Conservation (phyloP, 768 basidiomycete genomes). For the Dioszegia crocea region DNA sequence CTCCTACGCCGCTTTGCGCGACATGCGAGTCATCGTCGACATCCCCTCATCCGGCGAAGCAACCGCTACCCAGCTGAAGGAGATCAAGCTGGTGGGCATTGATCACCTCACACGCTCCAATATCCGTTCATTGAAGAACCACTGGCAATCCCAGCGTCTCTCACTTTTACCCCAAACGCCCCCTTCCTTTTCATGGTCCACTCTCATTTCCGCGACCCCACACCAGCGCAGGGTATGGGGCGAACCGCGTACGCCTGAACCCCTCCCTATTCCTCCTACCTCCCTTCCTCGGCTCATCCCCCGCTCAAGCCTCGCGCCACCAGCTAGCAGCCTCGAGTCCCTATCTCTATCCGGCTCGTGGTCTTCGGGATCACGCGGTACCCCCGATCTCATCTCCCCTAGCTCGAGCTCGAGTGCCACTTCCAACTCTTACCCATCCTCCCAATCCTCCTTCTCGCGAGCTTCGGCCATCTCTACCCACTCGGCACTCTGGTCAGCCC, state of each 20-base stretch:
- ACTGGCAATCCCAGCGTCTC: constrained; percentile 33
- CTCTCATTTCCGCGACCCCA: not conserved
- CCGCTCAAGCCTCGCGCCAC: not conserved
- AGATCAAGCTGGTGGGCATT: constrained; percentile 38
- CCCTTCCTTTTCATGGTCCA: not conserved
- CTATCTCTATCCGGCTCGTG: too few species aligned
- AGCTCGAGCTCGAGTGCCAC: not conserved
- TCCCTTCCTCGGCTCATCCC: constrained; percentile 5
- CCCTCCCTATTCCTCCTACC: not conserved
- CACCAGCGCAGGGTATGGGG: constrained; percentile 7
- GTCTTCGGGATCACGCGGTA: not conserved
- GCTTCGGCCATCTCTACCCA: not conserved
- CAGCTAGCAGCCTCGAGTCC: too few species aligned
- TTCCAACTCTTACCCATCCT: not conserved
- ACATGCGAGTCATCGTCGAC: constrained; percentile 17
- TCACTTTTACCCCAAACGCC: constrained; percentile 3
- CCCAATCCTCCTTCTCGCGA: constrained; percentile 1
- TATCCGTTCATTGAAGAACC: constrained; percentile 26
- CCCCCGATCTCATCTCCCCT: not conserved
- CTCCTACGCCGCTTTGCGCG: constrained; percentile 16
- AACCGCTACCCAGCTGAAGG: constrained; percentile 15
- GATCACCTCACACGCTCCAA: constrained; percentile 38
- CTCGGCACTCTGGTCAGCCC: constrained; percentile 4
- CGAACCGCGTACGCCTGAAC: constrained; percentile 12
- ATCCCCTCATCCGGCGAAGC: not conserved